Conservation (phyloP, 306 rosid genomes). For the Cicer chorassanicum region DNA sequence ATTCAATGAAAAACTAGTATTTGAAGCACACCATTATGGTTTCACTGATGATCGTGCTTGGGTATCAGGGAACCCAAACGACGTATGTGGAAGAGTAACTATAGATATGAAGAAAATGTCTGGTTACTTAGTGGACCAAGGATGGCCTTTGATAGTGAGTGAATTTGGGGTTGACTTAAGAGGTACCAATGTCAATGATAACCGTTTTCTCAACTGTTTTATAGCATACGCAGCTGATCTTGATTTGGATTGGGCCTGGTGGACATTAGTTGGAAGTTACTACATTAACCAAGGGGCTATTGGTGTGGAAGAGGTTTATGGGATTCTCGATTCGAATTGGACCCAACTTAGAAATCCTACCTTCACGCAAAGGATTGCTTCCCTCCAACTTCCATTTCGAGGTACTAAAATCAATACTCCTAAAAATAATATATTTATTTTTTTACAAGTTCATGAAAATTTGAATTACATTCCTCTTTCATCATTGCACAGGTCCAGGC, state of each 20-base stretch:
- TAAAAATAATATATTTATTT: too few relatives aligned
- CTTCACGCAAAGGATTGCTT: conserved; percentile 58
- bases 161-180: conserved; percentile 83
- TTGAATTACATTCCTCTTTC: background rate
- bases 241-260: conserved; percentile 83
- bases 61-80: conserved; percentile 71
- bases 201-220: conserved; percentile 81
- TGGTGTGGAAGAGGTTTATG: conserved; percentile 78
- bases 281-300: conserved; percentile 68
- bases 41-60: conserved; percentile 77
- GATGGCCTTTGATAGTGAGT: conserved; percentile 79
- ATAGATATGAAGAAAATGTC: conserved; percentile 55
- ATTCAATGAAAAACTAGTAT: conserved; percentile 67
- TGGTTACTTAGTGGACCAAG: conserved; percentile 66
- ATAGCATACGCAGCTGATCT: conserved; percentile 66
- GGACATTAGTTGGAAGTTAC: conserved; percentile 89
- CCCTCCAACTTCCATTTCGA: conserved; percentile 76
- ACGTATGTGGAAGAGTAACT: conserved; percentile 76
- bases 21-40: conserved; percentile 76
- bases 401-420: conserved; percentile 38
- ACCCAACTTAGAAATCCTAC: conserved; percentile 52
- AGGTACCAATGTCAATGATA: conserved; percentile 81
- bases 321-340: conserved; percentile 69
- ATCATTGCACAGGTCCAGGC: conserved; percentile 52
- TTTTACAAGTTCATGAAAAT: background rate